phyloP scores from a whole-genome alignment of 1,284 basidiomycete genomes.

The Phellopilus nigrolimitatus region DNA sequence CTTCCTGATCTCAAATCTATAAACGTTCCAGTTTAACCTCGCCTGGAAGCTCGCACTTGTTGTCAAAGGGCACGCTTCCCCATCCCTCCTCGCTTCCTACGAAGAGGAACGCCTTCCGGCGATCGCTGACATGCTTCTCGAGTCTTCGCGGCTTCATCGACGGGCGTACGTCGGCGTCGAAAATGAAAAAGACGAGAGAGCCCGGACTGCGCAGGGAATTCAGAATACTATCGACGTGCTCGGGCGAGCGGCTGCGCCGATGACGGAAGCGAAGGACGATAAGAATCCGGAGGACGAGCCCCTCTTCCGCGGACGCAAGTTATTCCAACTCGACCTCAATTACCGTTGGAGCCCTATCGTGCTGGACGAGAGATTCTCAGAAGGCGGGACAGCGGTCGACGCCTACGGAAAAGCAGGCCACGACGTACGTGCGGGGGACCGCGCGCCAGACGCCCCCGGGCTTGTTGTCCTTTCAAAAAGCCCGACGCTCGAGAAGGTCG shows the following conservation, averaged over 20 bases:
- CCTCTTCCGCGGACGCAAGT: conserved; percentile 6
- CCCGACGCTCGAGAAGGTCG: background rate
- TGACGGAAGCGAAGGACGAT: background rate
- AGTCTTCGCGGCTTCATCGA: background rate
- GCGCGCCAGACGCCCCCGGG: conserved; percentile 22
- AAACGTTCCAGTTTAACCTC: conserved; percentile 32
- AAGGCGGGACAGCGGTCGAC: background rate
- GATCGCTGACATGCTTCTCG: conserved; percentile 34
- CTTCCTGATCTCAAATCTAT: background rate
- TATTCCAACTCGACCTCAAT: conserved; percentile 23
- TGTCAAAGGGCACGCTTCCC: conserved; percentile 29
- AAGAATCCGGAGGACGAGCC: background rate
- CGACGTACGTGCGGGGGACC: conserved; percentile 19
- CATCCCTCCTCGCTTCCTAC: conserved; percentile 33
- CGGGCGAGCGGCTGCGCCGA: background rate
- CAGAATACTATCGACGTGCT: background rate
- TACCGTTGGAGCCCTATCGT: conserved; percentile 24
- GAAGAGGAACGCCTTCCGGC: conserved; percentile 35
- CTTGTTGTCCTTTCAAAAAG: conserved; percentile 1
- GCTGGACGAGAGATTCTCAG: conserved; percentile 12
- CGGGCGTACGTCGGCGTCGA: background rate
- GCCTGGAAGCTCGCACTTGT: conserved; percentile 40
- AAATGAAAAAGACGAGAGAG: background rate
- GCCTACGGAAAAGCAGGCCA: conserved; percentile 9
- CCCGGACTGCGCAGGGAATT: background rate